phyloP scores from a whole-genome alignment of 2,329 filamentous ascomycete genomes.

The Trichoderma oligosporum region DNA sequence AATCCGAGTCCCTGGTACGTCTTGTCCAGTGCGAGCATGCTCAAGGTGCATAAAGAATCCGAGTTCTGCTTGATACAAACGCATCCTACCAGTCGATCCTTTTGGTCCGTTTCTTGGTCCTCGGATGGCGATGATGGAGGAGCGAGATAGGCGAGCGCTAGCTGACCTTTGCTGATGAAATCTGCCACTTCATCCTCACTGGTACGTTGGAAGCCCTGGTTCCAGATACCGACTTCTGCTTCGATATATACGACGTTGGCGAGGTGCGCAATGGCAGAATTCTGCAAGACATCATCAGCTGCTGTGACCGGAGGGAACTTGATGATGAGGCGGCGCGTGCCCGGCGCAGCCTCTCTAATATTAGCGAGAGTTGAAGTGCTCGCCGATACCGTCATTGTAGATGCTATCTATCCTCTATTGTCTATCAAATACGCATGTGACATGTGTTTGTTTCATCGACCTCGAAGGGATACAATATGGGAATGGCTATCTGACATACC shows the following conservation, averaged over 20 bases:
- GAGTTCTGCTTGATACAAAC: slow-evolving; percentile 26
- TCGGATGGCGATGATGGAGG: background rate
- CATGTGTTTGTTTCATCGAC: too few species aligned
- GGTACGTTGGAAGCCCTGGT: slow-evolving; percentile 28
- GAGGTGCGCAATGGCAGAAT: slow-evolving; percentile 23
- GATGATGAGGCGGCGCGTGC: slow-evolving; percentile 20
- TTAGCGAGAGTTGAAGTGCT: background rate
- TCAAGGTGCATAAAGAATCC: slow-evolving; percentile 26
- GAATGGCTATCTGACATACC: too few species aligned
- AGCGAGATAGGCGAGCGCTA: slow-evolving; percentile 27
- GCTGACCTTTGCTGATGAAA: slow-evolving; percentile 24
- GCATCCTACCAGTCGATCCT: slow-evolving; percentile 26
- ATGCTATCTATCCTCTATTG: background rate
- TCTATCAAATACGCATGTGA: too few species aligned
- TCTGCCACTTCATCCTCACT: slow-evolving; percentile 22
- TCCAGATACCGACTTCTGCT: slow-evolving; percentile 29
- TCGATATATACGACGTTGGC: slow-evolving; percentile 29
- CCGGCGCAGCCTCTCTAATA: background rate
- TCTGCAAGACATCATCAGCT: slow-evolving; percentile 23
- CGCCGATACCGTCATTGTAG: background rate
- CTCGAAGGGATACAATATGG: too few species aligned
- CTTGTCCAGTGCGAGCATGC: slow-evolving; percentile 30
- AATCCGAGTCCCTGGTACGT: slow-evolving; percentile 26
- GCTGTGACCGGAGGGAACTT: slow-evolving; percentile 22
- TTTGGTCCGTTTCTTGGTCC: background rate